phyloP scores from a whole-genome alignment of 2,329 filamentous ascomycete species.

The Verticillium longisporum region DNA sequence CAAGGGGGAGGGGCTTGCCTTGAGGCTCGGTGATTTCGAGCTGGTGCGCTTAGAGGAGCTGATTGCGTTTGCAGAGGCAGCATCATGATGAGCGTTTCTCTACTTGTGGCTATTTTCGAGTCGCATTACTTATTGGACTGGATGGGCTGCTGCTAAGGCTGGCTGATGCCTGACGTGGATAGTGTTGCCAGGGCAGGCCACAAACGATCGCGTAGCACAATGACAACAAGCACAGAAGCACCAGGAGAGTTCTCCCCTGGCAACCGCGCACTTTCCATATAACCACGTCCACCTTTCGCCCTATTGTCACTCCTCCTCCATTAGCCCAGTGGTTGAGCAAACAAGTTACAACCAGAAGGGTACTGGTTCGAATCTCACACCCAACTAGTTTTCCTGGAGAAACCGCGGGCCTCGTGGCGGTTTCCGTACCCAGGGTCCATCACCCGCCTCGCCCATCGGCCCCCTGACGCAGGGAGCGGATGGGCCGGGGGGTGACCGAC shows the following conservation, averaged over 20 bases:
- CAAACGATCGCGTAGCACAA: neutral
- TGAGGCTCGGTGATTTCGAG: conserved; percentile 33
- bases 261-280: neutral
- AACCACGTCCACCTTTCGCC: neutral
- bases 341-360: neutral
- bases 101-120: neutral
- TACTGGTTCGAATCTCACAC: neutral
- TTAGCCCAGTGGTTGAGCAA: neutral
- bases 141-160: too few species aligned
- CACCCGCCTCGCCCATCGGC: neutral
- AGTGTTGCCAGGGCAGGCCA: neutral
- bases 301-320: neutral
- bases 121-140: too few species aligned
- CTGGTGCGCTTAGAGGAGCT: conserved; percentile 37
- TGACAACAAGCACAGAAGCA: neutral
- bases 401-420: neutral
- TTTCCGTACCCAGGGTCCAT: neutral
- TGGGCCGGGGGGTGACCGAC: neutral
- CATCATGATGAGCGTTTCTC: neutral
- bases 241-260: neutral
- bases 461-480: neutral
- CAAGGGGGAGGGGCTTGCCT: conserved; percentile 28
- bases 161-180: too few species aligned
- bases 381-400: neutral
- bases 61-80: conserved; percentile 33